These are phyloP conservation scores for Pythium guiyangense DNA, from an alignment of 352 stramenopile genomes.

Conservation along the genomic window DNA sequence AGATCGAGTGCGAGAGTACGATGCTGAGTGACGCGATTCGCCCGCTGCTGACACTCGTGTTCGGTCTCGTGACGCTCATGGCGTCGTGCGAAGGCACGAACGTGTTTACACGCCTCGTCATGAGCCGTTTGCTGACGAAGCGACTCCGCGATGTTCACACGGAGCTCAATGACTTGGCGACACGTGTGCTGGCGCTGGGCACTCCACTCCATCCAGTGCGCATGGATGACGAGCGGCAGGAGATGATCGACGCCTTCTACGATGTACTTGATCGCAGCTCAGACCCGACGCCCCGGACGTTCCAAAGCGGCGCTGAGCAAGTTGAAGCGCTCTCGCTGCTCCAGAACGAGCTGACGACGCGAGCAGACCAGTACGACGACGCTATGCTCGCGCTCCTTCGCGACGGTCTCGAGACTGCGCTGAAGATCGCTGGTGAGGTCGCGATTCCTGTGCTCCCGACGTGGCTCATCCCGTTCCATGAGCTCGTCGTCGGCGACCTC, in stretches of 20 bases:
- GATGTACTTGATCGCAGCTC: not conserved
- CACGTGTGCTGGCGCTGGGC: not conserved
- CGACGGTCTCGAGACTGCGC: not conserved
- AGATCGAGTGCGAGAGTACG: not conserved
- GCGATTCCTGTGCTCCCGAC: not conserved
- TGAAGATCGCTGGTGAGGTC: not conserved
- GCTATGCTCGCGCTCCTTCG: constrained; percentile 3
- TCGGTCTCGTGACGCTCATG: constrained; percentile 6
- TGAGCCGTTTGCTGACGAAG: not conserved
- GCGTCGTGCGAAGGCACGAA: not conserved
- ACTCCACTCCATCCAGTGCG: not conserved
- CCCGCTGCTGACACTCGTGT: not conserved
- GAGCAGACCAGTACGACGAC: not conserved
- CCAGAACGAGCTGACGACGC: constrained; percentile 1
- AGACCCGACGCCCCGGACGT: not conserved
- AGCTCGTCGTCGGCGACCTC: constrained; percentile 14
- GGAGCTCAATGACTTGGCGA: constrained; percentile 1
- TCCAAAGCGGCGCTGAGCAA: not conserved
- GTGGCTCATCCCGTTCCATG: constrained; percentile 21
- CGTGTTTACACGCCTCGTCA: not conserved
- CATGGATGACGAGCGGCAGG: not conserved
- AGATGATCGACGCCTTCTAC: constrained; percentile 2
- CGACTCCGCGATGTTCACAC: constrained; percentile 3
- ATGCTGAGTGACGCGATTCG: not conserved
- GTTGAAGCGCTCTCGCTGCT: constrained; percentile 7